Conservation (phyloP, 768 basidiomycete species). For the Macrolepiota albuminosa region DNA sequence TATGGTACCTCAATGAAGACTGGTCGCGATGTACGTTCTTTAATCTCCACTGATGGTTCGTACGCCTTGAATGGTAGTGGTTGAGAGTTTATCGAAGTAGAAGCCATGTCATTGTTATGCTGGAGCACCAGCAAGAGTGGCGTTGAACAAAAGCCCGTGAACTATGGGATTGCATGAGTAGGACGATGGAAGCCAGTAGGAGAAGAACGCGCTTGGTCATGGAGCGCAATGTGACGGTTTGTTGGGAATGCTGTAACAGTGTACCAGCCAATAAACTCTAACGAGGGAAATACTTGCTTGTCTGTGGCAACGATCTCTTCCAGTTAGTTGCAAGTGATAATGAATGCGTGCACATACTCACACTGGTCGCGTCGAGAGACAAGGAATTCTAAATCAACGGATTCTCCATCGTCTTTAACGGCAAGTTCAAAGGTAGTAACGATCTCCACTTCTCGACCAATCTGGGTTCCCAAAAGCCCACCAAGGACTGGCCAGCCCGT, state of each 20-base stretch:
- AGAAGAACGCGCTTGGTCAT: slow-evolving; percentile 64
- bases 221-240: slow-evolving; percentile 71
- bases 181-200: background rate
- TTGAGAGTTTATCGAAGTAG: slow-evolving; percentile 46
- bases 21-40: slow-evolving; percentile 68
- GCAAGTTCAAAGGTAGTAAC: slow-evolving; percentile 95
- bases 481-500: slow-evolving; percentile 63
- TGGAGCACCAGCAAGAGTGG: slow-evolving; percentile 77
- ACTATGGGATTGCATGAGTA: slow-evolving; percentile 38
- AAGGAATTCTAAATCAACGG: slow-evolving; percentile 80
- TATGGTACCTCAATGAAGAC: slow-evolving; percentile 84
- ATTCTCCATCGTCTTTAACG: slow-evolving; percentile 47
- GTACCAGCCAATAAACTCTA: slow-evolving; percentile 99
- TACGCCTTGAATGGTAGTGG: slow-evolving; percentile 91
- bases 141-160: slow-evolving; percentile 80
- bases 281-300: slow-evolving; percentile 96
- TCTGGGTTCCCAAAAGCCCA: slow-evolving; percentile 90
- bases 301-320: slow-evolving; percentile 42
- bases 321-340: slow-evolving; percentile 3
- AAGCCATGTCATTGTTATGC: slow-evolving; percentile 12
- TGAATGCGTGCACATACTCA: slow-evolving; percentile 19
- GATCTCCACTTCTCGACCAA: slow-evolving; percentile 93
- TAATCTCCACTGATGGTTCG: slow-evolving; percentile 84
- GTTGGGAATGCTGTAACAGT: slow-evolving; percentile 76
- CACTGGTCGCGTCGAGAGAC: slow-evolving; percentile 86